Evolutionary conservation across 768 basidiomycete genomes (phyloP).

Genomic region (Mycena sanguinolenta): DNA sequence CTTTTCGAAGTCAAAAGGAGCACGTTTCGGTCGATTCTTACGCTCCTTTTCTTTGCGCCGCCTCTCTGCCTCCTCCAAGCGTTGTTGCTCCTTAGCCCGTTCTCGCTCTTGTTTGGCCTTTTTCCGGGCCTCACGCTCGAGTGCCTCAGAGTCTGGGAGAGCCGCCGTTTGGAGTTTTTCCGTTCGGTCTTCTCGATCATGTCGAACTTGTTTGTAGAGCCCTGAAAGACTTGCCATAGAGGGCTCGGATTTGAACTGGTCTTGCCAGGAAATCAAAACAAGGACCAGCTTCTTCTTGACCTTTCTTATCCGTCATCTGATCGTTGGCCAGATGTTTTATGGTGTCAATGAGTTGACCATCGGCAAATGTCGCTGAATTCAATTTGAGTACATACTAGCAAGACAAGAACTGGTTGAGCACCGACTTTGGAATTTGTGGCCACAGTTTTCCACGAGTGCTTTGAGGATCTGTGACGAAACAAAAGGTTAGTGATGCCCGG

Average conservation of each 20-base stretch:
- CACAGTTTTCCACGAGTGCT: constrained; percentile 94
- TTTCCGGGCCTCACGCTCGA: constrained; percentile 56
- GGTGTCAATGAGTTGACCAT: constrained; percentile 84
- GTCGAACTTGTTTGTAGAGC: constrained; percentile 69
- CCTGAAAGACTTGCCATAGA: constrained; percentile 79
- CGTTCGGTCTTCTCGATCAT: constrained; percentile 41
- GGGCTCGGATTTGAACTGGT: constrained; percentile 86
- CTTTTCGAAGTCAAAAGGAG: constrained; percentile 89
- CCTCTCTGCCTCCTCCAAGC: constrained; percentile 46
- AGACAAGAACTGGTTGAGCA: constrained; percentile 34
- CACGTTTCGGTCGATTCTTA: constrained; percentile 59
- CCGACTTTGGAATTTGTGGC: constrained; percentile 85
- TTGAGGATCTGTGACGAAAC: constrained; percentile 78
- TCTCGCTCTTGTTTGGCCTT: constrained; percentile 60
- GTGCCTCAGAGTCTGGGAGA: constrained; percentile 32
- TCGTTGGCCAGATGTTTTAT: constrained; percentile 84
- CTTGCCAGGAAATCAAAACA: constrained; percentile 81
- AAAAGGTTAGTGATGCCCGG: constrained; percentile 12
- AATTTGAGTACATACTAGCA: constrained; percentile 21
- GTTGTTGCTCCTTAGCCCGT: constrained; percentile 57
- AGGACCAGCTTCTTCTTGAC: constrained; percentile 88
- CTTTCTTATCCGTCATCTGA: constrained; percentile 76
- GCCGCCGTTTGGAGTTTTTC: constrained; percentile 32
- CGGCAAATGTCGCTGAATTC: constrained; percentile 77
- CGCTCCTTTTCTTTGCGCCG: constrained; percentile 46